A percentile compares a stretch with the other conserved stretches of the same genome.
Evolutionary conservation across 1,139 yeast species (phyloP).

Genomic region (Kurtzmaniella natalensis): DNA sequence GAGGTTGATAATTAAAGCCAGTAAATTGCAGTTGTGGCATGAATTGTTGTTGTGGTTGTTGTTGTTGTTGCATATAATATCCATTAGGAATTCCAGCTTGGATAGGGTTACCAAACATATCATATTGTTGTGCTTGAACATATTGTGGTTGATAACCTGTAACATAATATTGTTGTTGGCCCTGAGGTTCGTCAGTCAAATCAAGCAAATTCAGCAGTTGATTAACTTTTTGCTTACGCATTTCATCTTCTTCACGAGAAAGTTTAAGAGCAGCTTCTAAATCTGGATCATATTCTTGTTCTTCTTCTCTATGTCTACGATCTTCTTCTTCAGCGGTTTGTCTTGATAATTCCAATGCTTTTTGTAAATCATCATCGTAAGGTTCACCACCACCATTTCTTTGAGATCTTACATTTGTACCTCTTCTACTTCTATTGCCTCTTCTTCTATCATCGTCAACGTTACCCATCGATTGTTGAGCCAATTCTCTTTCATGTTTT

Average conservation of each 20-base stretch:
- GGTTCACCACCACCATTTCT: constrained; percentile 34
- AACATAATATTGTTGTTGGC: constrained; percentile 25
- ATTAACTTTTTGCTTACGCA: constrained; percentile 49
- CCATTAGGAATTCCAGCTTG: constrained; percentile 56
- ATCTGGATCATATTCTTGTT: constrained; percentile 59
- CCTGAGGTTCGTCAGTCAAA: constrained; percentile 39
- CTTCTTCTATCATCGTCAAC: constrained; percentile 21
- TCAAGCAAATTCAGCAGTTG: constrained; percentile 53
- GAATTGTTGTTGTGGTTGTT: constrained; percentile 30
- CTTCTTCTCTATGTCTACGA: constrained; percentile 26
- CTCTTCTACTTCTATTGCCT: constrained; percentile 17
- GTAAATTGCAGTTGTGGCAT: constrained; percentile 27
- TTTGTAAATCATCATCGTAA: constrained; percentile 76
- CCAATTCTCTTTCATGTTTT: constrained; percentile 62
- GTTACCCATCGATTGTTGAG: constrained; percentile 18
- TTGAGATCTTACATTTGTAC: constrained; percentile 14
- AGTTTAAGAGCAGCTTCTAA: constrained; percentile 77
- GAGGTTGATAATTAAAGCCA: constrained; percentile 23
- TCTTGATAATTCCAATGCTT: constrained; percentile 79
- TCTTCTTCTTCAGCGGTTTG: constrained; percentile 81
- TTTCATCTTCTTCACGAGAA: constrained; percentile 84
- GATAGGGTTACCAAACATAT: constrained; percentile 79
- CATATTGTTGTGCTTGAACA: constrained; percentile 38
- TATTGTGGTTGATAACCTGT: constrained; percentile 29
- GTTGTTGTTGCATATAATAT: constrained; percentile 24